Evolutionary conservation across 306 rosid genomes (phyloP).

Genomic region (Urtica urens): DNA sequence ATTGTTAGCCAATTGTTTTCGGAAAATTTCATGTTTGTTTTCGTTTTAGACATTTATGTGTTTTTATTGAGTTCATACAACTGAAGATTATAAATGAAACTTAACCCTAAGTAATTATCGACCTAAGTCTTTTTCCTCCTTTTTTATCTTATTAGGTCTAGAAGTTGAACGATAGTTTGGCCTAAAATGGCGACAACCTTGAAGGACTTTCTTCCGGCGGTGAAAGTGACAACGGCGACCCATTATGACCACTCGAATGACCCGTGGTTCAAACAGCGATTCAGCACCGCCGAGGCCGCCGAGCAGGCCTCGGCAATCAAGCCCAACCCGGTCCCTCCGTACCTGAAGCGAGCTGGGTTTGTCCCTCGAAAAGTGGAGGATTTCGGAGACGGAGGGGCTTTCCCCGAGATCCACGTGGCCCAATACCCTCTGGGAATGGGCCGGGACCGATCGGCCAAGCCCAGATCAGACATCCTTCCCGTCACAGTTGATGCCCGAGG

Average conservation of each 20-base stretch:
- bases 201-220: constrained; percentile 66
- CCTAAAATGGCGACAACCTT: constrained; percentile 47
- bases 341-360: constrained; percentile 63
- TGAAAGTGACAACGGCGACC: constrained; percentile 40
- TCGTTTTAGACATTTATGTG: no score
- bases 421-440: constrained; percentile 93
- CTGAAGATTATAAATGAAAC: no score
- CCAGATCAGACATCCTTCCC: constrained; percentile 60
- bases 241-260: constrained; percentile 71
- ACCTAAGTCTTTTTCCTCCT: no score
- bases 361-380: constrained; percentile 74
- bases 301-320: constrained; percentile 29
- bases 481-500: constrained; percentile 74
- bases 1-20: no score
- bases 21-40: no score
- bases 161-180: no score
- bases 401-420: constrained; percentile 83
- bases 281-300: constrained; percentile 44
- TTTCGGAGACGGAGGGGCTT: constrained; percentile 85
- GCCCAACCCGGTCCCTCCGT: constrained; percentile 55
- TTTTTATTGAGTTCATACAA: no score
- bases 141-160: no score
- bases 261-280: constrained; percentile 87
- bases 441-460: constrained; percentile 41
- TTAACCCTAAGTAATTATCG: no score